Evolutionary conservation across 257 asterid species (phyloP).

Genomic region (Nemophila menziesii): DNA sequence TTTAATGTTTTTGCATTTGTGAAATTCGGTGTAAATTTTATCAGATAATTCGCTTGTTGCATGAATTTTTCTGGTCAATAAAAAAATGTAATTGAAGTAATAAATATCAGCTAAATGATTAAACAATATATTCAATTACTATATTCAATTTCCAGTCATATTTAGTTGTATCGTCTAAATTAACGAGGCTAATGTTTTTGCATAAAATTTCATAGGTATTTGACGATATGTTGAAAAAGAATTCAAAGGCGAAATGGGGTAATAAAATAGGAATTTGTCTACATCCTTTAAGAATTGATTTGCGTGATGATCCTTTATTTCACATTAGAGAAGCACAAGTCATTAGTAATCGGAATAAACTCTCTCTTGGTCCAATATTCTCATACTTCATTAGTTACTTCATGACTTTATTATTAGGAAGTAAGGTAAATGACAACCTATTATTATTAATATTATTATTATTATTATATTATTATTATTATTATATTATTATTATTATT

Average conservation of each 20-base stretch:
- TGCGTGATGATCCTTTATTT: slow-evolving; percentile 10
- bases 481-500: too few species aligned
- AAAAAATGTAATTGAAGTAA: too few species aligned
- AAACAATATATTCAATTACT: too few species aligned
- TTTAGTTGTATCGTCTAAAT: too few species aligned
- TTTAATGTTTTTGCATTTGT: too few species aligned
- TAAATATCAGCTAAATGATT: too few species aligned
- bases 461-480: background rate
- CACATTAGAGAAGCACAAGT: slow-evolving; percentile 12
- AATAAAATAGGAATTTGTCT: slow-evolving; percentile 8
- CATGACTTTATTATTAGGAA: slow-evolving; percentile 4
- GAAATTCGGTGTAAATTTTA: too few species aligned
- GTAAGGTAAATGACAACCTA: slow-evolving; percentile 7
- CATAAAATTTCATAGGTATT: slow-evolving; percentile 10
- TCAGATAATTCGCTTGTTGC: too few species aligned
- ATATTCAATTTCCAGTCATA: too few species aligned
- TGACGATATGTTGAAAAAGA: slow-evolving; percentile 12
- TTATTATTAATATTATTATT: background rate
- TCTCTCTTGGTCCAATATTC: slow-evolving; percentile 9
- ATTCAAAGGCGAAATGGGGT: slow-evolving; percentile 13
- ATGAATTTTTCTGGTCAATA: too few species aligned
- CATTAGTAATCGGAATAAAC: slow-evolving; percentile 11
- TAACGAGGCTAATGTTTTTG: too few species aligned
- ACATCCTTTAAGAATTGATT: slow-evolving; percentile 8
- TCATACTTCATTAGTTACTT: background rate